Evolutionary conservation across 2,329 filamentous ascomycete species (phyloP).

Genomic region (Cladorrhinum sp.): DNA sequence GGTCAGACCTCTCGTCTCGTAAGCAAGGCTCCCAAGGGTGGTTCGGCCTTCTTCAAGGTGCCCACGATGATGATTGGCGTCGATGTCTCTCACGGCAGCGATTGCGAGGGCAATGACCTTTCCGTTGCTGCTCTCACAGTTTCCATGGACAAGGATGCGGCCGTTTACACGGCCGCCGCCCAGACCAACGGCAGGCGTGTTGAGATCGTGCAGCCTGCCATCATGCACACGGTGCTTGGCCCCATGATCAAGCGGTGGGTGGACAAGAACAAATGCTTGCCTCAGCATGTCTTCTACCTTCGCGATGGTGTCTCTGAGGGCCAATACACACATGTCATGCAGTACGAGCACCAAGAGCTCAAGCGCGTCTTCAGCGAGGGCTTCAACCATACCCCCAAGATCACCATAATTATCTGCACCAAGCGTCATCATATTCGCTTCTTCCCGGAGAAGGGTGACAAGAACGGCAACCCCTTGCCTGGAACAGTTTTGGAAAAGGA

Average conservation of each 20-base stretch:
- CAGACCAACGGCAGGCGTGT: slow-evolving; percentile 79
- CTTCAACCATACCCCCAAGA: slow-evolving; percentile 50
- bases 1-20: slow-evolving; percentile 63
- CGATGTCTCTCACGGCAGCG: slow-evolving; percentile 81
- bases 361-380: slow-evolving; percentile 53
- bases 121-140: slow-evolving; percentile 89
- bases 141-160: slow-evolving; percentile 67
- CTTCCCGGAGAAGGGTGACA: slow-evolving; percentile 72
- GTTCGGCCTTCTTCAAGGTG: slow-evolving; percentile 40
- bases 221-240: slow-evolving; percentile 64
- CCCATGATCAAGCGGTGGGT: slow-evolving; percentile 66
- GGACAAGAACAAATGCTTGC: slow-evolving; percentile 51
- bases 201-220: slow-evolving; percentile 71
- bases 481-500: slow-evolving; percentile 86
- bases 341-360: slow-evolving; percentile 73
- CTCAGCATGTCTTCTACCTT: slow-evolving; percentile 82
- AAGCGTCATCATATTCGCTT: slow-evolving; percentile 95
- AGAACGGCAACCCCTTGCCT: slow-evolving; percentile 77
- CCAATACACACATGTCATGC: slow-evolving; percentile 76
- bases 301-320: slow-evolving; percentile 90
- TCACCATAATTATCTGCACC: slow-evolving; percentile 83
- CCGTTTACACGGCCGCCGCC: slow-evolving; percentile 74
- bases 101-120: slow-evolving; percentile 57
- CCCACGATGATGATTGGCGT: slow-evolving; percentile 84
- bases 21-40: slow-evolving; percentile 34